These are phyloP conservation scores for Bathelium albidoporum DNA, from an alignment of 495 filamentous ascomycete species.

Conservation along the genomic window DNA sequence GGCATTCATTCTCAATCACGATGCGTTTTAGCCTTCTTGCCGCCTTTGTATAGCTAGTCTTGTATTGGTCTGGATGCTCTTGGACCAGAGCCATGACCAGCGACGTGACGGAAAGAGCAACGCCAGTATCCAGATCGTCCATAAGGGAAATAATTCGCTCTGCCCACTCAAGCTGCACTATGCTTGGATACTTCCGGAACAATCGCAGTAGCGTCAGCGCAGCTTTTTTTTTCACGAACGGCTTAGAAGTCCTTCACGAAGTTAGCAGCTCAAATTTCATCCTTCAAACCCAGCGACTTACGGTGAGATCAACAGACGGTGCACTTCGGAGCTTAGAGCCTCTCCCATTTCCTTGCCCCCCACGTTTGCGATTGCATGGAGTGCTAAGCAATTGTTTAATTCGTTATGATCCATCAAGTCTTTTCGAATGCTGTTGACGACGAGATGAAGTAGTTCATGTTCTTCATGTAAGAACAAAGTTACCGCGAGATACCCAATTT, in stretches of 20 bases:
- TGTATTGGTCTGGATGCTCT: slow-evolving; percentile 86
- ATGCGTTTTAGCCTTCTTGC: slow-evolving; percentile 80
- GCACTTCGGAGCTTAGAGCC: slow-evolving; percentile 84
- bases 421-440: slow-evolving; percentile 97
- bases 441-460: slow-evolving; percentile 89
- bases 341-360: slow-evolving; percentile 96
- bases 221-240: slow-evolving; percentile 99
- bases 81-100: slow-evolving; percentile 93
- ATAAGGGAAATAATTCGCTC: slow-evolving; percentile 96
- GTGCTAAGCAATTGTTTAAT: slow-evolving; percentile 91
- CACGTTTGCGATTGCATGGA: slow-evolving; percentile 98
- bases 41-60: slow-evolving; percentile 86
- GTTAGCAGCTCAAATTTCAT: not conserved
- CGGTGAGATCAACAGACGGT: slow-evolving; percentile 91
- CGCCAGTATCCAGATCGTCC: slow-evolving; percentile 93
- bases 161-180: slow-evolving; percentile 93
- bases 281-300: slow-evolving; percentile 37
- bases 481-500: slow-evolving; percentile 97
- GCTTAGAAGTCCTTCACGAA: slow-evolving; percentile 68
- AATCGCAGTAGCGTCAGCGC: slow-evolving; percentile 90
- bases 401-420: slow-evolving; percentile 92
- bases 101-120: slow-evolving; percentile 90
- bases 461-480: slow-evolving; percentile 95
- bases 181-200: slow-evolving; percentile 86
- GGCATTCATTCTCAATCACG: slow-evolving; percentile 77